Evolutionary conservation across 2,329 filamentous ascomycete genomes (phyloP), one percentile per base, ranked within the genome.

Genomic region (Fusarium floridanum): DNA sequence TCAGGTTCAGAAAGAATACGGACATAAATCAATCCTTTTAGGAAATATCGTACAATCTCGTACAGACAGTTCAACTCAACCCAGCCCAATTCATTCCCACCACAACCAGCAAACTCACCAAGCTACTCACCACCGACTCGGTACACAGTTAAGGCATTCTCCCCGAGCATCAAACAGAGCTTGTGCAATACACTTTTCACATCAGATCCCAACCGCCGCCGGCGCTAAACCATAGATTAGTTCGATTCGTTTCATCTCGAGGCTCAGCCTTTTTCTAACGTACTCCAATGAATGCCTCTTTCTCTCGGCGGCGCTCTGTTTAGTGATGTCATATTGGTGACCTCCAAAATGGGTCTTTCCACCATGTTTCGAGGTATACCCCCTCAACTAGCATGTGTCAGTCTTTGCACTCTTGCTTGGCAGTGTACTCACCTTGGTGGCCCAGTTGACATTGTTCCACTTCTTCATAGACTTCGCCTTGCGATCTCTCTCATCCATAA

Each of bases 391-490:
- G 0, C 22, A 29, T 3, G 1, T 3, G 34, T 68, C 20, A 61
- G 17, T 17, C 32, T 20, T 14, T 39, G 39, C 17, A 32, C 4
- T 5, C 37, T 32, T 11, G 16, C 6, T 17, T 5, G 9, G 9
- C 2, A 20, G 16, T 10, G 12, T 5, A 2, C 48, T 27, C 39
- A 72, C 68, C 36, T 55, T 32, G 41, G 27, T 22, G 2, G 61
- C 12, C 68, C 68, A 72, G 16, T 71, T 68, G 39, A 71, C 39
- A 3, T 37, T 39, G 3, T 73, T 12, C 66, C 71, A 73, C 36
- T 29, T 53, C 22, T 34, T 50, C 61, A 72, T 72, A 9, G 17
- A 3, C 60, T 48, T 22, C 11, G 64, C 68, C 17, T n/a, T 61
- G 16, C 22, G 12, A 2, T 12, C 39, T 4, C 39, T 41, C 2